A percentile compares a stretch with the other conserved stretches of the same genome.
These are phyloP conservation scores for Solanum sitiens DNA, from an alignment of 257 asterid genomes.

Conservation along the genomic window DNA sequence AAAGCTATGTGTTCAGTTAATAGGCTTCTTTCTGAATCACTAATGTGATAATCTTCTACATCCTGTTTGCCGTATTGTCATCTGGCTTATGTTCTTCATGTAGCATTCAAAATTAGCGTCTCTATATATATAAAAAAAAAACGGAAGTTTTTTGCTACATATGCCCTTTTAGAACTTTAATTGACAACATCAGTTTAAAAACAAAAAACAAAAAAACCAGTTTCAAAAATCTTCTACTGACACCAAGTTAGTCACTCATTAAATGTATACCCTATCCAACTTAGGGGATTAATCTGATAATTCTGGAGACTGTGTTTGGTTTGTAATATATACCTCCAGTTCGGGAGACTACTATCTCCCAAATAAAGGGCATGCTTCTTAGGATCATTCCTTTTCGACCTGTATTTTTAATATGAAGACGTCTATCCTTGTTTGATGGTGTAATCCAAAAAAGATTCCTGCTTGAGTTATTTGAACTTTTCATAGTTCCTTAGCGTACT, in stretches of 20 bases:
- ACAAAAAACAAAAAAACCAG: background rate
- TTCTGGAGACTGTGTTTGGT: background rate
- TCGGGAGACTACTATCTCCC: background rate
- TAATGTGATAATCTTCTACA: background rate
- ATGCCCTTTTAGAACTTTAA: background rate
- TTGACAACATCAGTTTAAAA: background rate
- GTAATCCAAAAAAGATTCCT: background rate
- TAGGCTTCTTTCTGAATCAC: background rate
- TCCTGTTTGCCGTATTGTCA: background rate
- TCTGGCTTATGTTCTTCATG: background rate
- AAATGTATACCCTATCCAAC: background rate
- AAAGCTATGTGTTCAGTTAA: background rate
- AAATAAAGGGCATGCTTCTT: background rate
- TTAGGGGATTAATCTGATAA: background rate
- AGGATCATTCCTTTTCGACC: background rate
- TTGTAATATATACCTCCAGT: background rate
- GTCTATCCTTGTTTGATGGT: background rate
- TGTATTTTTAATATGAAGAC: background rate
- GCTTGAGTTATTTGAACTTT: background rate
- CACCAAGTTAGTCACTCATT: background rate
- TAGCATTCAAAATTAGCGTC: background rate
- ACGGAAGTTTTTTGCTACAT: background rate
- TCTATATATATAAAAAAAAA: background rate
- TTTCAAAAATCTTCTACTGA: background rate
- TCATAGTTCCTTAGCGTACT: background rate